A percentile compares a stretch with the other conserved stretches of the same genome.
These are phyloP conservation scores for Cicer cuneatum DNA, from an alignment of 306 rosid genomes.

Conservation along the genomic window DNA sequence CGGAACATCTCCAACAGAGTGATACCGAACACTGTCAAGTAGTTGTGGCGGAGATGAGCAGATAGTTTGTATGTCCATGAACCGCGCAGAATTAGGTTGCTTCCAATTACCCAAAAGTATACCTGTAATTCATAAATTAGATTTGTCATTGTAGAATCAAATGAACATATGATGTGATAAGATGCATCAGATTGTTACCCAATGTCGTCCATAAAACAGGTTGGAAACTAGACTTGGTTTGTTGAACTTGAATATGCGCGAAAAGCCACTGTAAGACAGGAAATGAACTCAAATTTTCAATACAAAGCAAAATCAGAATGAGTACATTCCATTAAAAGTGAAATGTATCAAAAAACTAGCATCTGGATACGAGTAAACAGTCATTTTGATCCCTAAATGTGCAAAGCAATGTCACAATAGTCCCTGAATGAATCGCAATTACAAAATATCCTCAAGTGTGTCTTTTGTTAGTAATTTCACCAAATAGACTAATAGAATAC, in stretches of 20 bases:
- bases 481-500: too few species aligned
- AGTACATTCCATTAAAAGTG: constrained; percentile 29
- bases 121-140: constrained; percentile 58
- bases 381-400: not conserved
- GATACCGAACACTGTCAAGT: constrained; percentile 79
- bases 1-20: constrained; percentile 83
- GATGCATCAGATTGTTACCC: constrained; percentile 62
- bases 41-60: constrained; percentile 96
- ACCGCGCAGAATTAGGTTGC: constrained; percentile 87
- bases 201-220: constrained; percentile 69
- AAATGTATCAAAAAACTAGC: constrained; percentile 24
- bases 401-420: too few species aligned
- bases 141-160: constrained; percentile 32
- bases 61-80: constrained; percentile 96
- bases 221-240: constrained; percentile 62
- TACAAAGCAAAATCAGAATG: not conserved
- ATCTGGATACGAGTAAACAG: not conserved
- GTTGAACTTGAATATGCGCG: constrained; percentile 89
- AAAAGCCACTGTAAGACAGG: constrained; percentile 67
- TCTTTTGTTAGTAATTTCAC: too few species aligned
- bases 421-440: too few species aligned
- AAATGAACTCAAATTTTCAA: constrained; percentile 36
- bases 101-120: constrained; percentile 83
- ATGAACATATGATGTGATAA: not conserved
- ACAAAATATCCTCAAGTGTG: too few species aligned